phyloP scores from a whole-genome alignment of 192 early-diverging fungal species.

The Coemansia sp. region DNA sequence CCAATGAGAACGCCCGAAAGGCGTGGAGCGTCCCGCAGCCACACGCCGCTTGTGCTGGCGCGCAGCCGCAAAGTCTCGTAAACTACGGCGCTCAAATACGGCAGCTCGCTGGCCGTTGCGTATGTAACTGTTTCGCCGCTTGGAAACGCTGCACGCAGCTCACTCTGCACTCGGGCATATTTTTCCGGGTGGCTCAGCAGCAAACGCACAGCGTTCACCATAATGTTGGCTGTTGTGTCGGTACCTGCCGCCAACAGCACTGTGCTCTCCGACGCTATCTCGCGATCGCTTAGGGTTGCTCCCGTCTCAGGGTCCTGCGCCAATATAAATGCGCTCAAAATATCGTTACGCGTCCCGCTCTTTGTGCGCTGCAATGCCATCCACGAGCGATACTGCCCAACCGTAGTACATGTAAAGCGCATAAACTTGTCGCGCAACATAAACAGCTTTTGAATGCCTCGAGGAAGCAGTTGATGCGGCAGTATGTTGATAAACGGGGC shows the following conservation, averaged over 20 bases:
- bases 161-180: not conserved
- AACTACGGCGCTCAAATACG: conserved; percentile 25
- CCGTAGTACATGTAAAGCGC: conserved; percentile 2
- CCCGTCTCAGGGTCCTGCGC: conserved; percentile 27
- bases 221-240: conserved; percentile 18
- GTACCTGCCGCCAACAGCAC: conserved; percentile 30
- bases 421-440: conserved; percentile 10
- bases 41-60: conserved; percentile 11
- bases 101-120: conserved; percentile 7
- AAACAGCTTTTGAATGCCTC: conserved; percentile 6
- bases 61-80: conserved; percentile 30
- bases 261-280: conserved; percentile 24
- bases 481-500: conserved; percentile 6
- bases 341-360: conserved; percentile 8
- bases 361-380: not conserved
- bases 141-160: conserved; percentile 11
- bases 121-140: conserved; percentile 6
- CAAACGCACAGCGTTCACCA: conserved; percentile 13
- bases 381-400: not conserved
- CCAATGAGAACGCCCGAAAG: conserved; percentile 2
- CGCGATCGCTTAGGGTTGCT: conserved; percentile 9
- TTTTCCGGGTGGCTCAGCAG: conserved; percentile 20
- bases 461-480: conserved; percentile 3
- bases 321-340: conserved; percentile 18
- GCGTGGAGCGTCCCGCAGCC: conserved; percentile 24